These are phyloP conservation scores for Lunasporangiospora selenospora DNA, from an alignment of 192 early-diverging fungal species.

Conservation along the genomic window DNA sequence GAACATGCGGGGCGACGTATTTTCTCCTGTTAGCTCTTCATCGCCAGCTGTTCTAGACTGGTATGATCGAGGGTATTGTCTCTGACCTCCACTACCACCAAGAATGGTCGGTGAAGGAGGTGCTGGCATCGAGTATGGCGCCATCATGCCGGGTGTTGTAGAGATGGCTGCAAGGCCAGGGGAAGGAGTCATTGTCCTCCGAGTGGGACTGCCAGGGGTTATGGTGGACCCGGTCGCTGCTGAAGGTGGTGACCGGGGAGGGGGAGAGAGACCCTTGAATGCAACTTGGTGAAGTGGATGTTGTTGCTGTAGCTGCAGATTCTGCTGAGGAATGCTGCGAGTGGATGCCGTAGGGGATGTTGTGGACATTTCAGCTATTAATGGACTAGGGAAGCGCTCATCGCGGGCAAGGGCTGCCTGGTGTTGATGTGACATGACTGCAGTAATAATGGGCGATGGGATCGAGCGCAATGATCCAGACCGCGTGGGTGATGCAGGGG, in stretches of 20 bases:
- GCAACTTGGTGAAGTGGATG: slow-evolving; percentile 31
- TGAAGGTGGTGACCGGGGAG: slow-evolving; percentile 9
- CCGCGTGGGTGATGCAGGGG: too few relatives aligned
- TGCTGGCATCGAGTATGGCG: background rate
- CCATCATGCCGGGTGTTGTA: background rate
- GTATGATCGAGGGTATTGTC: slow-evolving; percentile 5
- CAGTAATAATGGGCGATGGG: too few relatives aligned
- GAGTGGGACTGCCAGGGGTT: background rate
- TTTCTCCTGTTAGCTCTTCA: too few relatives aligned
- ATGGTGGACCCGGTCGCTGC: background rate
- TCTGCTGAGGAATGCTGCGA: too few relatives aligned
- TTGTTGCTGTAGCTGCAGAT: slow-evolving; percentile 35
- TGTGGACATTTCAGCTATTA: too few relatives aligned
- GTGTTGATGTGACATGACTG: too few relatives aligned
- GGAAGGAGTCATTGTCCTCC: background rate
- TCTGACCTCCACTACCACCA: slow-evolving; percentile 3
- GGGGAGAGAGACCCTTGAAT: slow-evolving; percentile 42
- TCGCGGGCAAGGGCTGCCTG: too few relatives aligned
- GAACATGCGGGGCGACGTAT: slow-evolving; percentile 1
- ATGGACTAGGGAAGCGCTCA: too few relatives aligned
- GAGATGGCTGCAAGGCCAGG: too few relatives aligned
- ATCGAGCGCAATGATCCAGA: too few relatives aligned
- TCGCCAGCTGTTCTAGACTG: slow-evolving; percentile 2
- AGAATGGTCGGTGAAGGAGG: slow-evolving; percentile 1
- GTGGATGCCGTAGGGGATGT: too few relatives aligned